These are phyloP conservation scores for Elsinoe perseae DNA, from an alignment of 2,329 filamentous ascomycete species.

Conservation along the genomic window DNA sequence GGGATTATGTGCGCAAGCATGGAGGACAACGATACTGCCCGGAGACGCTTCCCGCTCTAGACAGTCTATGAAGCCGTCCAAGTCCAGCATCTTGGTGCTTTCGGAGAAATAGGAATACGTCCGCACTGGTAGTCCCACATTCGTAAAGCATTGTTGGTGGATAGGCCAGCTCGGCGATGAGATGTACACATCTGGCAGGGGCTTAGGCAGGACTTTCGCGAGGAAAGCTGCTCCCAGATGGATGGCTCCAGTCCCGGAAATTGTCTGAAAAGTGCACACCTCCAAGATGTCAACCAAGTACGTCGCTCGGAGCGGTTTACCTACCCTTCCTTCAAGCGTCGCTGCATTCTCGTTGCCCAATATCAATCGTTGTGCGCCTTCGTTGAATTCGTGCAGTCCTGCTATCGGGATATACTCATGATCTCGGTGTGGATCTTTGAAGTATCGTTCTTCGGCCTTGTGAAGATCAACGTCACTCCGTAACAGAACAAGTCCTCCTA, in stretches of 20 bases:
- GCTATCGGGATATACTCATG: constrained; percentile 98
- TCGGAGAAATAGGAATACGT: constrained; percentile 92
- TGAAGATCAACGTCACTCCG: constrained; percentile 20
- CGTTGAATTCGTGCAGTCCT: constrained; percentile 77
- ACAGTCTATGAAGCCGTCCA: constrained; percentile 80
- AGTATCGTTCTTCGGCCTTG: constrained; percentile 89
- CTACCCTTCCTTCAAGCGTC: too few relatives aligned
- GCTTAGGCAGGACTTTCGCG: constrained; percentile 77
- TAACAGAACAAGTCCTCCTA: neutral
- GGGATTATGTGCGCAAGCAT: constrained; percentile 47
- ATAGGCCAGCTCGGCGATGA: constrained; percentile 96
- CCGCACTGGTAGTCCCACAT: constrained; percentile 69
- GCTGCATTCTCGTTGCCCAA: neutral
- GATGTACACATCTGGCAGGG: constrained; percentile 72
- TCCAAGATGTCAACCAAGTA: too few relatives aligned
- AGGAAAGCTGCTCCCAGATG: constrained; percentile 93
- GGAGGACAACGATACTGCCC: constrained; percentile 17
- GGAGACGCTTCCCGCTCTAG: constrained; percentile 71
- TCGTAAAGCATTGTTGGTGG: constrained; percentile 96
- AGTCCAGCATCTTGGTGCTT: constrained; percentile 82
- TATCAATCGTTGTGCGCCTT: constrained; percentile 65
- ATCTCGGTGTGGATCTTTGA: constrained; percentile 84
- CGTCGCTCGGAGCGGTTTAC: too few relatives aligned
- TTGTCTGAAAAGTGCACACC: constrained; percentile 80
- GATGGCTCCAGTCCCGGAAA: constrained; percentile 92